Base-by-base conservation (phyloP, 257 asterid genomes). In the Lithospermum erythrorhizon region DNA sequence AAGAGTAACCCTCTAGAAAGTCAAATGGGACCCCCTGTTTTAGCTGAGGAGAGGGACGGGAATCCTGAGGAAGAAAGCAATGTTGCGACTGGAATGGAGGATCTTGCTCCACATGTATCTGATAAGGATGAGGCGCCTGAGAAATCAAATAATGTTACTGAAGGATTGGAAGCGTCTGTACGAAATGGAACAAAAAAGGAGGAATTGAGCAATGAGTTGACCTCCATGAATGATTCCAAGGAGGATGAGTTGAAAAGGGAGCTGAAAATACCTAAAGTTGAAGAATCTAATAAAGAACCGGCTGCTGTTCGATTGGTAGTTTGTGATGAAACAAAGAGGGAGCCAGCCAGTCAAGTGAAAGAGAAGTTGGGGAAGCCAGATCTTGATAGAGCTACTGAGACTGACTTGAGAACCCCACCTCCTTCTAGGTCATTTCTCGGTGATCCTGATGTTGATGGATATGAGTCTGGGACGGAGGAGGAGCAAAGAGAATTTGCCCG, bases 391-490 rank as follows among this genome's bases (percentile, higher is more conserved):
- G 60, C 23, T 49, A 29, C 23, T 30, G 84, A 72, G 64, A 61
- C 52, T 49, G 78, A 70, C 58, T 13, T 63, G 67, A 79, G 73
- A 76, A 67, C 73, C 53, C 67, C 83, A 76, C 65, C 73, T 49
- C 67, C 82, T 53, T 35, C 78, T 13, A 82, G 79, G 64, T 66
- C 80, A 23, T 85, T 81, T 67, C 77, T 84, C 3, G 72, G 78
- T 60, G 95, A 85, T 69, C 61, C 71, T 41, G 68, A 77, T 77
- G 85, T 75, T 61, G 76, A 58, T 45, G 87, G 70, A 59, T 78
- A 86, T 65, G 96, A 83, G 70, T 63, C 85, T 20, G 96, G 90
- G 51, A 82, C 84, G 2, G 89, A 80, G 72, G 95, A 82, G 79
- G 94, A 89, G 58, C 93, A 84, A 70, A 83, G 78, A 47, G 85